Evolutionary conservation across 2,329 filamentous ascomycete genomes (phyloP).

Genomic region (Penicillium aurantiogriseum): DNA sequence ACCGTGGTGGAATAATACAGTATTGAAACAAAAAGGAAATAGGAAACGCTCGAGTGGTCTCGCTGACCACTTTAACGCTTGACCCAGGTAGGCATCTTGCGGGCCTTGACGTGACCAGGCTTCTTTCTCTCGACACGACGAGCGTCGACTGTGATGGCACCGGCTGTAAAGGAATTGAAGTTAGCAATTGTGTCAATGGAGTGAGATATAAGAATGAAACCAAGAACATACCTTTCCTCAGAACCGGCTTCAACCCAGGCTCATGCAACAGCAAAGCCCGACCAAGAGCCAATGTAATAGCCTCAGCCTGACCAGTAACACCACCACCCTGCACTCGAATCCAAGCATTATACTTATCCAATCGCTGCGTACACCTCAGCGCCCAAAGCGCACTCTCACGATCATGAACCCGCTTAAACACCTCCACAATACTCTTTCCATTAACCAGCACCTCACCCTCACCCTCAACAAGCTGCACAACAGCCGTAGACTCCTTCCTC

Average conservation of each 20-base stretch:
- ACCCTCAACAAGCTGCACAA: conserved; percentile 86
- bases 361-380: conserved; percentile 72
- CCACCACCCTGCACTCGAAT: conserved; percentile 81
- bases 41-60: conserved; percentile 10
- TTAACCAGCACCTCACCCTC: conserved; percentile 89
- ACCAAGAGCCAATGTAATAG: conserved; percentile 83
- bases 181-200: conserved; percentile 16
- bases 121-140: conserved; percentile 98
- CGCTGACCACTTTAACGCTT: conserved; percentile 59
- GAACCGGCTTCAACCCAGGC: conserved; percentile 80
- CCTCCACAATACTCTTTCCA: conserved; percentile 76
- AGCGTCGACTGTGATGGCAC: conserved; percentile 85
- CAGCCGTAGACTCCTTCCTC: conserved; percentile 82
- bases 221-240: conserved; percentile 75
- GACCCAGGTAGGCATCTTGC: conserved; percentile 98
- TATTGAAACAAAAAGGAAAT: conserved; percentile 26
- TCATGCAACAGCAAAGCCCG: conserved; percentile 89
- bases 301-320: conserved; percentile 92
- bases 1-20: conserved; percentile 29
- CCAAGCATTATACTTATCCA: conserved; percentile 98
- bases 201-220: not conserved
- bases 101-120: conserved; percentile 89
- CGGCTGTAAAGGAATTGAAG: conserved; percentile 59
- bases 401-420: conserved; percentile 86
- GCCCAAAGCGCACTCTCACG: conserved; percentile 93